Evolutionary conservation across 2,329 filamentous ascomycete genomes (phyloP), one percentile per base, ranked within the genome.

Genomic region (Paraphoma sp.): DNA sequence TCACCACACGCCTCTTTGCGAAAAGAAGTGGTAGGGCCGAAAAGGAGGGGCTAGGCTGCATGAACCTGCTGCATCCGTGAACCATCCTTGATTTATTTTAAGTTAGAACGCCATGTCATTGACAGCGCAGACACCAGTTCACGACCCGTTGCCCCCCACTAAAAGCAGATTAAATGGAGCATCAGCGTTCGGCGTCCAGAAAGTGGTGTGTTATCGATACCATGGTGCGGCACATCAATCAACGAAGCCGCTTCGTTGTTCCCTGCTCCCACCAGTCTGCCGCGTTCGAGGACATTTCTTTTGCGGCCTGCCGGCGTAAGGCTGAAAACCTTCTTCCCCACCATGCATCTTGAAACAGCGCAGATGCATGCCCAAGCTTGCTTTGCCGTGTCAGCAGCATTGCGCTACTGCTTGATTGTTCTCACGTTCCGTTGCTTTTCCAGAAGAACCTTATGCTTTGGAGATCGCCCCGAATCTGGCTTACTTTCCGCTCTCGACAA

Each of bases 61-160:
- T 69, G 63, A 69, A 68, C 57, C 57, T 58, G 60, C 56, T 52
- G 57, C 51, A 66, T 60, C 53, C 57, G 63, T 61, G 65, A 62
- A 57, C 44, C 58, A 59, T 64, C 57, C 59, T 51, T 56, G 53
- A 45, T 52, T 56, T 59, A 68, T 61, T 54, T 60, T 23, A 23
- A 23, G 23, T 23, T 56, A 53, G 54, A 51, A 51, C 48, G 56
- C 41, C 30, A 45, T 51, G 48, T 51, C 48, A 51, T 50, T 58
- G 52, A 56, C 59, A 58, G 50, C 55, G 55, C 59, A 56, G 59
- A 62, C 49, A 47, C 51, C 55, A 36, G 57, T 55, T 61, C 47
- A 48, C 40, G 51, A 36, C 33, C 51, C 45, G 31, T 29, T 36
- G 33, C 50, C 11, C 45, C 46, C 53, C 49, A 50, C 45, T 33